Base-by-base conservation (phyloP, 306 rosid species). In the Lathyrus oleraceus region DNA sequence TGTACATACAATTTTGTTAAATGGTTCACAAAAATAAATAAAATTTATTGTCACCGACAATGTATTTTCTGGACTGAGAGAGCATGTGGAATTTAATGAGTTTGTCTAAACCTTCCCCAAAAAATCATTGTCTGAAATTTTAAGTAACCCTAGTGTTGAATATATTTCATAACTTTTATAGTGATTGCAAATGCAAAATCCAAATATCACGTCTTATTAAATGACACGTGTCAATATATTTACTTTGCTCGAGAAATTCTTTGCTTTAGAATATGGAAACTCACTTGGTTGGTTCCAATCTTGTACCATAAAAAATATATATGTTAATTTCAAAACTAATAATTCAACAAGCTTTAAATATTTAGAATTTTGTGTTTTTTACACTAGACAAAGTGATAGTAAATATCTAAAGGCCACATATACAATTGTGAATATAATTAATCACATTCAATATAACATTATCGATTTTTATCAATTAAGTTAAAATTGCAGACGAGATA, bases 61-160 rank as follows among this genome's bases (percentile, higher is more conserved):
- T 28, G 19, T 73, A 62, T 73, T 45, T 30, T 59, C 14, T 73
- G 67, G 75, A 67, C 8, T 56, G 61, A 35, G 65, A 54, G 69
- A 59, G 71, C 90, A 87, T 72, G 93, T 82, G 83, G 49, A 47
- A 49, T 67, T 78, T 78, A 73, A 78, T 73, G 40, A 66, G 17
- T 67, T 67, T 78, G 82, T 78, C 78, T 67, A 64, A 40, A 17
- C 56, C 54, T 44, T 12, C 69, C 42, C 70, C 27, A 25, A n/a
- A 17, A 47, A 48, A 67, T 67, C 57, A 28, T 28, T 51, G 28
- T 16, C 45, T 48, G 30, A 48, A 67, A 45, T 30, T 30, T 67
- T 53, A 67, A 67, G 71, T 20, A 32, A 76, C 53, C 7, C 36
- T 5, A 25, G 38, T 56, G 36, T 3, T n/a, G 4, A 67, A 59